Evolutionary conservation across 768 basidiomycete genomes (phyloP).

Genomic region (Exsudoporus frostii): DNA sequence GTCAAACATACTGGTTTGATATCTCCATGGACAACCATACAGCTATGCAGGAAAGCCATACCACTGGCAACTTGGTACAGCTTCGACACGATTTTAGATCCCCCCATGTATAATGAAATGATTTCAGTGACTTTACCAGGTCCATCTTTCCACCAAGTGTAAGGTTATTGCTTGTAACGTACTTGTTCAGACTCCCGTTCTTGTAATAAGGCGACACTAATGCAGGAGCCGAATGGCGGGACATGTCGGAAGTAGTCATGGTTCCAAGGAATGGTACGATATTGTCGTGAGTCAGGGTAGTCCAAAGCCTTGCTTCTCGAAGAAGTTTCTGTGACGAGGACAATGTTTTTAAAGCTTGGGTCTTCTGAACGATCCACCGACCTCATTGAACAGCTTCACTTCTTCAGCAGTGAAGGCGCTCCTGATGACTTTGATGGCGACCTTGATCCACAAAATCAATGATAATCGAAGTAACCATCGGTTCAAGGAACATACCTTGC

Average conservation of each 20-base stretch:
- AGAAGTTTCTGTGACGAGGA: slow-evolving; percentile 20
- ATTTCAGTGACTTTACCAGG: slow-evolving; percentile 14
- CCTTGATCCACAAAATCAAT: slow-evolving; percentile 4
- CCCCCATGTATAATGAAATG: not conserved
- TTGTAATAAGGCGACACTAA: slow-evolving; percentile 28
- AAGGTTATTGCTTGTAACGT: slow-evolving; percentile 9
- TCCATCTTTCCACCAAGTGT: slow-evolving; percentile 14
- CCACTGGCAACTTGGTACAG: slow-evolving; percentile 20
- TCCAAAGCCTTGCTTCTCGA: slow-evolving; percentile 29
- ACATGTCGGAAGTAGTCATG: slow-evolving; percentile 16
- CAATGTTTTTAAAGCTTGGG: not conserved
- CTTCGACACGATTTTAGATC: slow-evolving; percentile 7
- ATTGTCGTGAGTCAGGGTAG: slow-evolving; percentile 20
- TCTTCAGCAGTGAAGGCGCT: slow-evolving; percentile 15
- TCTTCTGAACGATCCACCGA: slow-evolving; percentile 2
- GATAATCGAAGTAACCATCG: not conserved
- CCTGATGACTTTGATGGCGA: slow-evolving; percentile 29
- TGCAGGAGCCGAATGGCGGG: slow-evolving; percentile 16
- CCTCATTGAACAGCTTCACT: slow-evolving; percentile 18
- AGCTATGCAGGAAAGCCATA: slow-evolving; percentile 23
- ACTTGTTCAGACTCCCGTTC: slow-evolving; percentile 18
- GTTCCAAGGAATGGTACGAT: slow-evolving; percentile 26
- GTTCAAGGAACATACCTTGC: slow-evolving; percentile 3
- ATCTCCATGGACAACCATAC: slow-evolving; percentile 34
- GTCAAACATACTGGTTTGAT: slow-evolving; percentile 34